phyloP scores from a whole-genome alignment of 495 filamentous ascomycete species.

The Penicillium mononematosum region DNA sequence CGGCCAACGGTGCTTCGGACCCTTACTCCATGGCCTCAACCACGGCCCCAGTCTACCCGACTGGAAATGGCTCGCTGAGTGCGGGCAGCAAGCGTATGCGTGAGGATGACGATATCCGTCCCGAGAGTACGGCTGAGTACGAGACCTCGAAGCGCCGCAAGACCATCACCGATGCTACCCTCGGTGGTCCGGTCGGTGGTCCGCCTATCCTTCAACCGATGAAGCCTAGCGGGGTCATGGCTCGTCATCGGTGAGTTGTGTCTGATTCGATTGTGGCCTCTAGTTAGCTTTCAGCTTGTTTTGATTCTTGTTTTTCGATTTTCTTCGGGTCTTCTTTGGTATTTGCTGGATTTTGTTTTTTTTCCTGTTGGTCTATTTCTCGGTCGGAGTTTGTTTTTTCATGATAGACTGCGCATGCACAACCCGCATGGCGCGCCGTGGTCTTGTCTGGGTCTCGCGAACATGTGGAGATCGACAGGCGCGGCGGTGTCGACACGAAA shows the following conservation, averaged over 20 bases:
- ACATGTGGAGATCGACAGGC: not conserved
- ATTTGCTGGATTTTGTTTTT: not conserved
- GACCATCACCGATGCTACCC: constrained; percentile 63
- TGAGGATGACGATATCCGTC: constrained; percentile 71
- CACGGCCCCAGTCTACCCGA: constrained; percentile 55
- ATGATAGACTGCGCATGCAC: constrained; percentile 17
- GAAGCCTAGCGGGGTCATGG: constrained; percentile 42
- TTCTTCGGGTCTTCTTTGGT: not conserved
- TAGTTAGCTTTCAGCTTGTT: constrained; percentile 7
- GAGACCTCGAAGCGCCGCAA: constrained; percentile 77
- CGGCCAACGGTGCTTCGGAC: constrained; percentile 66
- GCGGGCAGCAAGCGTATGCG: constrained; percentile 75
- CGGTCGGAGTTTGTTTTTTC: constrained; percentile 12
- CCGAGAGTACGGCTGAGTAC: constrained; percentile 63
- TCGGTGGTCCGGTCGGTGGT: constrained; percentile 47
- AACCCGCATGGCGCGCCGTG: constrained; percentile 4
- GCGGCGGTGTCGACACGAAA: constrained; percentile 6
- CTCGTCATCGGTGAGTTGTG: constrained; percentile 41
- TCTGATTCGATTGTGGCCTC: not conserved
- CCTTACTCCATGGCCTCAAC: constrained; percentile 62
- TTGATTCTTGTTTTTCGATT: constrained; percentile 9
- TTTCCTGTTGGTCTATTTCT: constrained; percentile 3
- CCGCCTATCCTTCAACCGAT: constrained; percentile 44
- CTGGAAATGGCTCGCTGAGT: constrained; percentile 63
- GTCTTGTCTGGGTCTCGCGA: not conserved